Conservation (phyloP, 2,329 filamentous ascomycete species). For the Aureobasidium sp. region DNA sequence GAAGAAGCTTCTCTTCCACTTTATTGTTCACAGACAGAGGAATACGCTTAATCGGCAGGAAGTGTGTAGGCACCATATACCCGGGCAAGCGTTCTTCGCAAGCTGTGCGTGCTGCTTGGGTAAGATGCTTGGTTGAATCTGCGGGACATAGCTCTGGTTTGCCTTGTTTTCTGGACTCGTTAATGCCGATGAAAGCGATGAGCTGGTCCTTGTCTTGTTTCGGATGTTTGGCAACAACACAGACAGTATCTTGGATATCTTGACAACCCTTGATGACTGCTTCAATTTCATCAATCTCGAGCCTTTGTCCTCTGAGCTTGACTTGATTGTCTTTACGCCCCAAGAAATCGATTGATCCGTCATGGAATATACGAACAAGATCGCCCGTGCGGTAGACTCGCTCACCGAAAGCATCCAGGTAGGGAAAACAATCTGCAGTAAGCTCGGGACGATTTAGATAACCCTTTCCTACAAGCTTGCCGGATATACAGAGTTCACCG, state of each 20-base stretch:
- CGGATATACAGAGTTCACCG: conserved; percentile 83
- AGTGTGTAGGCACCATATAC: conserved; percentile 89
- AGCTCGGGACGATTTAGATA: conserved; percentile 78
- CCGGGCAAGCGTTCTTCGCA: conserved; percentile 64
- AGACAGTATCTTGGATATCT: conserved; percentile 62
- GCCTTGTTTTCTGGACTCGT: conserved; percentile 16
- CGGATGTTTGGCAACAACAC: conserved; percentile 65
- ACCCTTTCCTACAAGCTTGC: conserved; percentile 79
- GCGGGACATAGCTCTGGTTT: conserved; percentile 9
- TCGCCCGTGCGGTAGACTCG: conserved; percentile 81
- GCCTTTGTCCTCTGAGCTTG: conserved; percentile 79
- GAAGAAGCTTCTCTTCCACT: conserved; percentile 65
- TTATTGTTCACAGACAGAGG: conserved; percentile 89
- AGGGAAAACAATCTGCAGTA: conserved; percentile 68
- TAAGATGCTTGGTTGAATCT: conserved; percentile 27
- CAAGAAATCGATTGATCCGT: conserved; percentile 79
- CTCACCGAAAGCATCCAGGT: conserved; percentile 41
- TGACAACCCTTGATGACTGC: conserved; percentile 61
- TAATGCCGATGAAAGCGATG: conserved; percentile 60
- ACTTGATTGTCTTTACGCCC: conserved; percentile 87
- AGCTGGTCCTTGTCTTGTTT: conserved; percentile 74
- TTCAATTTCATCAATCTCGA: conserved; percentile 90
- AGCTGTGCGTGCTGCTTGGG: conserved; percentile 47
- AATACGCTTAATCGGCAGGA: conserved; percentile 62
- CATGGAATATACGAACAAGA: conserved; percentile 70